Base-by-base conservation (phyloP, 139 green algal genomes). In the Deuterostichococcus epilithicus region DNA sequence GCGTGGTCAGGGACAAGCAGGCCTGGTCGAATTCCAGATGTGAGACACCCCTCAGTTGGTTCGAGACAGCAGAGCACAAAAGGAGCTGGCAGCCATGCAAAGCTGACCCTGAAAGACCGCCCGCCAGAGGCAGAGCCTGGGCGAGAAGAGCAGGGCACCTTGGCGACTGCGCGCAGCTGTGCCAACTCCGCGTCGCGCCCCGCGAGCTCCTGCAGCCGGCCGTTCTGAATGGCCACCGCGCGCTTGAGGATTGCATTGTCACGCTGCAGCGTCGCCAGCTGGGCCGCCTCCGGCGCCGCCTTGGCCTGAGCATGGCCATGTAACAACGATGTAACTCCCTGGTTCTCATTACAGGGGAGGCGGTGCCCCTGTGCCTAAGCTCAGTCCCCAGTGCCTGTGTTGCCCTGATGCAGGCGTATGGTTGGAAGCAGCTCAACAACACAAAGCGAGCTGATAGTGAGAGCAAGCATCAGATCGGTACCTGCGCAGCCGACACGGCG, bases 191-290 rank as follows among this genome's bases (percentile, higher is more conserved):
- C 70, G 34, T 94, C 83, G 44, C 82, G 82, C 36, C 75, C 70
- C 37, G 65, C 34, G 34, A 72, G 34, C 45, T 84, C 85, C 78
- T 92, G 88, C 70, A 95, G 74, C 37, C 86, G 85, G 15, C 74
- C 35, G 36, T 93, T 90, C 81, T 96, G 92, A 6, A 96, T 94
- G 76, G 88, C 83, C 30, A 96, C 91, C 13, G 92, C 92, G 13
- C 90, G 87, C 82, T 97, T 97, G 10, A 97, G 79, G 58, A 97
- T 90, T 5, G 70, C 70, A 69, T 94, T 90, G 35, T 93, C 90
- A 1, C 78, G 68, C 67, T 74, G 63, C 69, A 78, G 75, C 68
- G 92, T 78, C 80, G 74, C 36, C 81, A 90, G 65, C 77, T 87
- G 73, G 23, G 32, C 42, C 25, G 39, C 45, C 13, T 76, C 74